Evolutionary conservation across 139 green algal species (phyloP).

Genomic region (Ettlia oleoabundans): DNA sequence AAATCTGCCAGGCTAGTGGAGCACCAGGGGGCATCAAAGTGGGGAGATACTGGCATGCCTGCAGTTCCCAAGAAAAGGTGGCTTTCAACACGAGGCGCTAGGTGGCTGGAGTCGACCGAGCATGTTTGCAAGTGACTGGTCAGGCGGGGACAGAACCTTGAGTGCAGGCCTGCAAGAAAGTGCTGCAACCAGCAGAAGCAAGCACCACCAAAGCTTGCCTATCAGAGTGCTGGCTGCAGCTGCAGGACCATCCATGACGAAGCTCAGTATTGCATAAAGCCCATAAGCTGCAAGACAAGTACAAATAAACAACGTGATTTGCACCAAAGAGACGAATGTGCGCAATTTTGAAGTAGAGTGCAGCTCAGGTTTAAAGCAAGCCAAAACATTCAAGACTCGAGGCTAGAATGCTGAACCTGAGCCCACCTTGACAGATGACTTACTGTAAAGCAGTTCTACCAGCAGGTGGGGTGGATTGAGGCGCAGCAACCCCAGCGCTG

Average conservation of each 20-base stretch:
- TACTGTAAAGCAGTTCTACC: constrained; percentile 5
- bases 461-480: background rate
- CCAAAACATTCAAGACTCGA: no score
- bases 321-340: no score
- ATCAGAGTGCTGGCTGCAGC: background rate
- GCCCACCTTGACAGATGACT: no score
- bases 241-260: constrained; percentile 33
- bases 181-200: background rate
- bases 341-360: no score
- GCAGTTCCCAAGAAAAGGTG: no score
- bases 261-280: constrained; percentile 46
- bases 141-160: no score
- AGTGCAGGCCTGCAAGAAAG: no score
- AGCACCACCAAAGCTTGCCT: background rate
- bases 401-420: no score
- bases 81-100: no score
- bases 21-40: constrained; percentile 61
- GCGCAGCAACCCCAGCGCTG: background rate
- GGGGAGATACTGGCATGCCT: constrained; percentile 47
- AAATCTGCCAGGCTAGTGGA: constrained; percentile 51
- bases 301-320: background rate
- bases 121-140: no score
- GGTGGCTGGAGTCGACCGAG: no score
- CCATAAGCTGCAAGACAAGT: constrained; percentile 8
- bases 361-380: no score